These are phyloP conservation scores for Coemansia reversa DNA, from an alignment of 192 early-diverging fungal genomes.

Conservation along the genomic window DNA sequence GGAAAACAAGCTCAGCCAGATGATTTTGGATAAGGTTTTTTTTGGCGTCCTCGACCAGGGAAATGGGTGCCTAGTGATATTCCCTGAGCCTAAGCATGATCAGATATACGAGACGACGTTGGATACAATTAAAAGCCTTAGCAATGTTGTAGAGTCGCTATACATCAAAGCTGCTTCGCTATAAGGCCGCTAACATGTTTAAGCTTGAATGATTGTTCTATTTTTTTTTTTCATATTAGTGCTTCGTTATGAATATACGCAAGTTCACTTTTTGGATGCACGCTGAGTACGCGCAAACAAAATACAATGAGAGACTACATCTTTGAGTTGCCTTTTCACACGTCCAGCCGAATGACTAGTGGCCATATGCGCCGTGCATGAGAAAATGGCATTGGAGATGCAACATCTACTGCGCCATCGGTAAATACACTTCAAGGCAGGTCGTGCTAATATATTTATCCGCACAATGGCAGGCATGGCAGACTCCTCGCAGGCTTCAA, in stretches of 20 bases:
- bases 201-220: background rate
- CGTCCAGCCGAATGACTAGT: background rate
- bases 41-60: slow-evolving; percentile 97
- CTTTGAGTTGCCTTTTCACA: background rate
- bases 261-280: background rate
- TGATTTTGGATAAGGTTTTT: slow-evolving; percentile 98
- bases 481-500: background rate
- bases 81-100: slow-evolving; percentile 86
- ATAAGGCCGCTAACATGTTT: slow-evolving; percentile 10
- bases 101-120: slow-evolving; percentile 90
- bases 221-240: background rate
- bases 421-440: background rate
- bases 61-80: slow-evolving; percentile 90
- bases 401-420: background rate
- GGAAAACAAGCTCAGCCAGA: slow-evolving; percentile 95
- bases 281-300: background rate
- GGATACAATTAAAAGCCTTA: slow-evolving; percentile 96
- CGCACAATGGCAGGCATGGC: background rate
- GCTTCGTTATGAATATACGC: background rate
- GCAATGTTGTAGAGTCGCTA: slow-evolving; percentile 90
- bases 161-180: slow-evolving; percentile 79
- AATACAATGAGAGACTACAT: background rate
- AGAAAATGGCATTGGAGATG: background rate
- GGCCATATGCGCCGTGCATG: background rate
- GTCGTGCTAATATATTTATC: background rate